A percentile compares a stretch with the other conserved stretches of the same genome.
These are phyloP conservation scores for Rhododendron kiyosumense DNA, from an alignment of 148 eudicot species.

Conservation along the genomic window DNA sequence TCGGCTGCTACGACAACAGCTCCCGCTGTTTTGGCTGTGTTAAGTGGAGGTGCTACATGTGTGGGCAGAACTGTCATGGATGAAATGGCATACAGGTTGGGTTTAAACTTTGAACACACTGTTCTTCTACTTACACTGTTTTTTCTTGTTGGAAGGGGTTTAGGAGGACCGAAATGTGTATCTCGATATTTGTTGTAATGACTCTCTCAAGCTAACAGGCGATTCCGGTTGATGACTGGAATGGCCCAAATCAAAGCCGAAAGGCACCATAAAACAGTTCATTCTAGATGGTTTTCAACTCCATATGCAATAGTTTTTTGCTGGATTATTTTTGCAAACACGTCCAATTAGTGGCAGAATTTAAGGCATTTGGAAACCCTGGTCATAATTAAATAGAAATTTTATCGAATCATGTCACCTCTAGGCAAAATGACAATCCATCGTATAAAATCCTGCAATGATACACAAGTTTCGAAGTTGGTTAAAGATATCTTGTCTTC, in stretches of 20 bases:
- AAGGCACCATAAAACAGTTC: not conserved
- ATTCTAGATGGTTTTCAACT: not conserved
- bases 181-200: not conserved
- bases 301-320: not conserved
- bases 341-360: not conserved
- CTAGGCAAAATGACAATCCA: not conserved
- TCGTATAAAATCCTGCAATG: not conserved
- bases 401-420: not conserved
- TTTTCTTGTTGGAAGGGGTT: not conserved
- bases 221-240: too few relatives aligned
- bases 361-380: not conserved
- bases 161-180: not conserved
- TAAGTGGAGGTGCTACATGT: conserved; percentile 74
- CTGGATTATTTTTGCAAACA: not conserved
- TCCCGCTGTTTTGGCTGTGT: conserved; percentile 50
- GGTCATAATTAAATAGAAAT: not conserved
- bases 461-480: not conserved
- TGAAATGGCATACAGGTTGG: conserved; percentile 94
- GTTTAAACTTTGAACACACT: not conserved
- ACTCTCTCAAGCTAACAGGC: not conserved
- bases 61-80: conserved; percentile 91
- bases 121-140: not conserved
- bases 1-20: conserved; percentile 64
- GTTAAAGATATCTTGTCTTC: not conserved
- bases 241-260: too few relatives aligned